Conservation (phyloP, 2,329 filamentous ascomycete genomes). For the Penicillium sp. region DNA sequence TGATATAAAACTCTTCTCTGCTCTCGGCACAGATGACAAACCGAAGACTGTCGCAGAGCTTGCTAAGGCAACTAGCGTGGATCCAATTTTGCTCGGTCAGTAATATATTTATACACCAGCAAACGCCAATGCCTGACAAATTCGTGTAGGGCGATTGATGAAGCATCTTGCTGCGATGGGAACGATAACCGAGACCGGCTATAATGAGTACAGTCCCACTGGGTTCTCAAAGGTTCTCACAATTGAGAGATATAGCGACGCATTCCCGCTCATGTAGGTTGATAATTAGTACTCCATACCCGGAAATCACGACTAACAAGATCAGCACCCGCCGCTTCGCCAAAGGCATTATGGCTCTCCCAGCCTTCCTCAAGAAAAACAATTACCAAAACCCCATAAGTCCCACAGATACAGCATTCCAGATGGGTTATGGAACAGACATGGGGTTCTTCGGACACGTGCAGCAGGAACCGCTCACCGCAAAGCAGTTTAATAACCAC, state of each 20-base stretch:
- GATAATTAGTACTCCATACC: background rate
- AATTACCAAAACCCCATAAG: slow-evolving; percentile 25
- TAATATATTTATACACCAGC: background rate
- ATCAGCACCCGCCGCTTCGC: slow-evolving; percentile 17
- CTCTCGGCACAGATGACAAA: slow-evolving; percentile 1
- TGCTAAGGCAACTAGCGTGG: background rate
- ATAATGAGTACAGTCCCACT: slow-evolving; percentile 31
- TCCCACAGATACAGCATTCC: slow-evolving; percentile 22
- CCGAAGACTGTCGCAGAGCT: background rate
- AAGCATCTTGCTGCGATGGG: slow-evolving; percentile 36
- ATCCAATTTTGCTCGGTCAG: background rate
- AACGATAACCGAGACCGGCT: slow-evolving; percentile 29
- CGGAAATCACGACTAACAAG: background rate
- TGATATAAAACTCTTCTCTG: background rate
- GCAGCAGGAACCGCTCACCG: slow-evolving; percentile 16
- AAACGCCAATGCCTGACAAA: background rate
- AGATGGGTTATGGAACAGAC: slow-evolving; percentile 25
- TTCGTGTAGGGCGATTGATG: slow-evolving; percentile 25
- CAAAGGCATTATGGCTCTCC: slow-evolving; percentile 17
- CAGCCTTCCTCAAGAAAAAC: slow-evolving; percentile 23
- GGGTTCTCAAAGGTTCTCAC: slow-evolving; percentile 24
- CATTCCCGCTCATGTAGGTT: background rate
- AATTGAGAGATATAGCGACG: background rate
- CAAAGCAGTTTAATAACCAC: slow-evolving; percentile 22
- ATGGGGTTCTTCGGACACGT: slow-evolving; percentile 27